Conservation (phyloP, 257 asterid species). For the Solanum bulbocastanum region DNA sequence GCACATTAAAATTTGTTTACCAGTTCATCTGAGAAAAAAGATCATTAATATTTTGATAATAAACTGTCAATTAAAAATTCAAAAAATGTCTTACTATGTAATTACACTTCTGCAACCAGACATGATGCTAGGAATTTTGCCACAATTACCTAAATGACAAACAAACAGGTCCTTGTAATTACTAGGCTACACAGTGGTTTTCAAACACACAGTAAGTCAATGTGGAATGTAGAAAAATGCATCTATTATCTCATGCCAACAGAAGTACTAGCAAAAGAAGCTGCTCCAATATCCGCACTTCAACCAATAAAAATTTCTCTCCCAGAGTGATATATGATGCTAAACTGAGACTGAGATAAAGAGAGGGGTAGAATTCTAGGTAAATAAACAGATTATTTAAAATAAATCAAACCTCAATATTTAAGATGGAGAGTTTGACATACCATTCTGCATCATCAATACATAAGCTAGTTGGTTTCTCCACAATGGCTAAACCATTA, state of each 20-base stretch:
- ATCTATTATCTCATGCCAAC: not conserved
- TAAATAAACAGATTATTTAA: not conserved
- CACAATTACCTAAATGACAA: not conserved
- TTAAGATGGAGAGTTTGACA: conserved; percentile 3
- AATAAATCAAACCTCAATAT: not conserved
- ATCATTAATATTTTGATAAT: not conserved
- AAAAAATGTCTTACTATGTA: not conserved
- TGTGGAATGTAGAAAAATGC: not conserved
- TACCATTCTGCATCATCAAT: conserved; percentile 87
- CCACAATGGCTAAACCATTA: conserved; percentile 79
- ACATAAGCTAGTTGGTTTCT: conserved; percentile 65
- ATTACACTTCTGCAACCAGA: not conserved
- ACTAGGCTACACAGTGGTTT: not conserved
- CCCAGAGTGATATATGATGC: not conserved
- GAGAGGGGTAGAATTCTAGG: not conserved
- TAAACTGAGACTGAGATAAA: not conserved
- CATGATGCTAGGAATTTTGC: not conserved
- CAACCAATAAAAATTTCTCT: not conserved
- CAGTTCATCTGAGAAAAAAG: not conserved
- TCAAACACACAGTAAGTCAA: not conserved
- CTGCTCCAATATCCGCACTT: not conserved
- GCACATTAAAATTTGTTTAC: not conserved
- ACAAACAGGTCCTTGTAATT: not conserved
- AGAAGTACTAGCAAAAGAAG: not conserved
- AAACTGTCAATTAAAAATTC: not conserved